Evolutionary conservation across 164 flowering plant species (phyloP), one percentile per base, ranked within the genome.

Genomic region (Sedum album): DNA sequence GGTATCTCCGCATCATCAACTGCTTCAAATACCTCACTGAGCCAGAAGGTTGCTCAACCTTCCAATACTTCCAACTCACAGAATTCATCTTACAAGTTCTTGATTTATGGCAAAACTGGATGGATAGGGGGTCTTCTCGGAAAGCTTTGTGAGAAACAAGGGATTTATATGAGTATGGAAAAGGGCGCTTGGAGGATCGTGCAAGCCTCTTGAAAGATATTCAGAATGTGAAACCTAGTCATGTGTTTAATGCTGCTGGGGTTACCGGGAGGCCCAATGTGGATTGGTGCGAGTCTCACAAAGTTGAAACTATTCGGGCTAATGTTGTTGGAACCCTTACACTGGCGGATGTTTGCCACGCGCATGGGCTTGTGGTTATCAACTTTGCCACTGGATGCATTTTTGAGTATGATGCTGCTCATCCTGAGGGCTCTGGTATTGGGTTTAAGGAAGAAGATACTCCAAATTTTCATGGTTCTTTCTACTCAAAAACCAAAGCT

Each of bases 231-330:
- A 86, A 77, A 60, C 91, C 91, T 20, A 85, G 86, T 26, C 91
- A 86, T 79, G 87, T 86, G 46, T 78, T 86, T 60, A 86, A 85
- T 74, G 86, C 91, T 69, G 88, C 88, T 21, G 88, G 91, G 18
- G 87, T 86, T 42, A 86, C 91, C 67, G 91, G 91, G 18, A 82
- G 87, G 66, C 91, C 89, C 21, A 86, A 86, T 75, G 91, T 86
- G 33, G 89, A 86, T 63, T 86, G 91, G 87, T 85, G 87, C 68
- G 91, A 86, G 73, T 76, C 85, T 68, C 91, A 86, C 66, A 86
- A 86, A 65, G 44, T 87, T 5, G 91, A 86, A 72, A 85, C 89
- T 0, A 85, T 86, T 21, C 82, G 89, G 7, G 20, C 85, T 75
- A 86, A 85, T 75, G 91, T 86, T 75, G 85, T 79, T 44, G 89